A percentile compares a stretch with the other conserved stretches of the same genome.
These are phyloP conservation scores for Ophiobolus disseminans DNA, from an alignment of 2,329 filamentous ascomycete genomes.

Conservation along the genomic window DNA sequence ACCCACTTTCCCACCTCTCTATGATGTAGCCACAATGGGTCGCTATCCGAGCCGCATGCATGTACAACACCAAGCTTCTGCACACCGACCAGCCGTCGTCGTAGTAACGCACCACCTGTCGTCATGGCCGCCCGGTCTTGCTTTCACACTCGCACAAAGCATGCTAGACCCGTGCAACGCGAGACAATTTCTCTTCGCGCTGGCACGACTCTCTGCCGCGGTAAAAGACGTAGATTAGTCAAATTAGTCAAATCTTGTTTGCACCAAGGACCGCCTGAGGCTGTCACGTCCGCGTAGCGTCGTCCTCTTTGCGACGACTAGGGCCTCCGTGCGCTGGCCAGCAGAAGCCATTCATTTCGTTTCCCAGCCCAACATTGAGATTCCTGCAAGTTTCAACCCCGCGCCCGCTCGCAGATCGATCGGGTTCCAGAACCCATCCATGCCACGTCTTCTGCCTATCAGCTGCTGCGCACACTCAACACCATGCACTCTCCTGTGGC, in stretches of 20 bases:
- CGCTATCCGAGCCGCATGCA: conserved; percentile 11
- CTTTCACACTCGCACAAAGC: neutral
- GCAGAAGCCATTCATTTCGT: conserved; percentile 13
- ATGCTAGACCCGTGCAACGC: neutral
- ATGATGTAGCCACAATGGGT: conserved; percentile 23
- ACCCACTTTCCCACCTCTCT: conserved; percentile 16
- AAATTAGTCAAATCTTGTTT: conserved; percentile 28
- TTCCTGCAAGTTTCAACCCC: conserved; percentile 15
- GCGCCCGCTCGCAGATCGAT: conserved; percentile 3
- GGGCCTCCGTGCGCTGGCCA: conserved; percentile 5
- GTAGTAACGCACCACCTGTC: neutral
- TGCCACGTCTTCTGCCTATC: conserved; percentile 2
- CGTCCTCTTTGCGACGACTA: conserved; percentile 5
- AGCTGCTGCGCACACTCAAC: neutral
- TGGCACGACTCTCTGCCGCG: conserved; percentile 7
- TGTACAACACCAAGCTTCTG: conserved; percentile 22
- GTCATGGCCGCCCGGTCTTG: neutral
- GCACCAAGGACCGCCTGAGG: conserved; percentile 16
- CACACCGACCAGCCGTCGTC: neutral
- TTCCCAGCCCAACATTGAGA: conserved; percentile 4
- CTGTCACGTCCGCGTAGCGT: conserved; percentile 17
- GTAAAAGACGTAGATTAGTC: conserved; percentile 2
- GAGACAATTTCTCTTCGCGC: conserved; percentile 2
- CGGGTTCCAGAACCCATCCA: conserved; percentile 7
- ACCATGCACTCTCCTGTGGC: conserved; percentile 28